Conservation (phyloP, 352 stramenopile species). For the Phytophthora cryptogea region DNA sequence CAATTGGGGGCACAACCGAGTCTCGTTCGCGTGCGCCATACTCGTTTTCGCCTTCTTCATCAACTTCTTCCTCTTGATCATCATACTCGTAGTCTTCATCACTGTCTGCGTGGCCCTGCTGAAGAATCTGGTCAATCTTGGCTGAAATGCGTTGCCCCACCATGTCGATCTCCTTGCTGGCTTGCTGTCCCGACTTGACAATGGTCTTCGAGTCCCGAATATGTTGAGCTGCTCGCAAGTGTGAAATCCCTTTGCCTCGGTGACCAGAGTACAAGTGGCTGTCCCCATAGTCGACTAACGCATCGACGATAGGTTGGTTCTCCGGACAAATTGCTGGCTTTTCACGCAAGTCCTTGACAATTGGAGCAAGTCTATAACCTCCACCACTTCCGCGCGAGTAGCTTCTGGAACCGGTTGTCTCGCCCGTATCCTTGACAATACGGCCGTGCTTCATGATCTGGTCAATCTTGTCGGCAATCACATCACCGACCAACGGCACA, state of each 20-base stretch:
- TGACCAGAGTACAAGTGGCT: slow-evolving; percentile 65
- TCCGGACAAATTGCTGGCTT: slow-evolving; percentile 57
- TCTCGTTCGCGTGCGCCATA: slow-evolving; percentile 28
- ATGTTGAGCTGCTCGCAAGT: slow-evolving; percentile 61
- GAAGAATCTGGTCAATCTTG: slow-evolving; percentile 82
- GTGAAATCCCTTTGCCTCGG: slow-evolving; percentile 76
- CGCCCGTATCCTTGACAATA: slow-evolving; percentile 52
- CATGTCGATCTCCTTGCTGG: slow-evolving; percentile 58
- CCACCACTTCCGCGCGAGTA: slow-evolving; percentile 41
- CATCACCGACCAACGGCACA: slow-evolving; percentile 66
- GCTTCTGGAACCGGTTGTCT: slow-evolving; percentile 16
- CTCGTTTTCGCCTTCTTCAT: slow-evolving; percentile 18
- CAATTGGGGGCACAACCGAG: slow-evolving; percentile 44
- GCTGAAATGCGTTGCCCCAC: slow-evolving; percentile 56
- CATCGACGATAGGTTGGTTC: slow-evolving; percentile 75
- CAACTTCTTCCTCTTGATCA: slow-evolving; percentile 33
- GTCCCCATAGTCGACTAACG: slow-evolving; percentile 72
- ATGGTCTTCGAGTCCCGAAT: slow-evolving; percentile 61
- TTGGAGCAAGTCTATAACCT: slow-evolving; percentile 57
- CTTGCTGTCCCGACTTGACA: slow-evolving; percentile 58
- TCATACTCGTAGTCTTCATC: slow-evolving; percentile 69
- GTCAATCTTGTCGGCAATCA: slow-evolving; percentile 80
- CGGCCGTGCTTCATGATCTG: slow-evolving; percentile 73
- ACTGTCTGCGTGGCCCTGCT: slow-evolving; percentile 69
- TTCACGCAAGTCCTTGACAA: slow-evolving; percentile 66